Evolutionary conservation across 768 basidiomycete genomes (phyloP).

Genomic region (Russula emetica): DNA sequence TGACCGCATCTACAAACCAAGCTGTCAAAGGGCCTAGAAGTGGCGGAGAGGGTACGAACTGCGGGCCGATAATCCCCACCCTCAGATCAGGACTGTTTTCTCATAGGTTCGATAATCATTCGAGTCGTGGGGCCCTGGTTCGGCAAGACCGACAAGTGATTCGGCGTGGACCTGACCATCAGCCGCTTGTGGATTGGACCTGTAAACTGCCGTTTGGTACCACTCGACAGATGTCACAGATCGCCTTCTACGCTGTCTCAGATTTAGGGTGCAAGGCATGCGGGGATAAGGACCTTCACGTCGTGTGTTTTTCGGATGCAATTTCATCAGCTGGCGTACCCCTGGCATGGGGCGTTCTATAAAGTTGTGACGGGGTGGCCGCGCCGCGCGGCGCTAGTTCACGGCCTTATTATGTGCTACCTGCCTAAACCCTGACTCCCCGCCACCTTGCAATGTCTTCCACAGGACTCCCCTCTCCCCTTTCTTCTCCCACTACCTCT

Average conservation of each 20-base stretch:
- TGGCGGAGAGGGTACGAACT: not conserved
- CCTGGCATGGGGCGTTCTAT: constrained; percentile 3
- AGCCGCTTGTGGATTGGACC: not conserved
- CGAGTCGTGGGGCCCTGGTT: not conserved
- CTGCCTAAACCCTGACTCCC: not conserved
- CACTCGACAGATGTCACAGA: too few species aligned
- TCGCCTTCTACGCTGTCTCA: not conserved
- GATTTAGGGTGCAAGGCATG: not conserved
- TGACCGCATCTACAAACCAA: not conserved
- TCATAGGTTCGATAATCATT: not conserved
- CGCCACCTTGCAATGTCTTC: not conserved
- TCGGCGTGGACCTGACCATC: not conserved
- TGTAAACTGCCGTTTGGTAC: not conserved
- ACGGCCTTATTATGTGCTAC: not conserved
- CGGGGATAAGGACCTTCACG: not conserved
- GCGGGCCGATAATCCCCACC: not conserved
- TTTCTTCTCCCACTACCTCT: not conserved
- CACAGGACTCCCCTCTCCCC: too few species aligned
- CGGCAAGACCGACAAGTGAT: not conserved
- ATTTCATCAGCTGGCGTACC: not conserved
- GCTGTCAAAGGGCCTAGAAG: not conserved
- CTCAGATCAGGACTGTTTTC: not conserved
- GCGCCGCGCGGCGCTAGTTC: not conserved
- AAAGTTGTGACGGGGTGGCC: constrained; percentile 1
- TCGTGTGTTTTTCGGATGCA: not conserved